Evolutionary conservation across 179 eudicot genomes (phyloP), one percentile per base, ranked within the genome.

Genomic region (Heliamphora pulchella): DNA sequence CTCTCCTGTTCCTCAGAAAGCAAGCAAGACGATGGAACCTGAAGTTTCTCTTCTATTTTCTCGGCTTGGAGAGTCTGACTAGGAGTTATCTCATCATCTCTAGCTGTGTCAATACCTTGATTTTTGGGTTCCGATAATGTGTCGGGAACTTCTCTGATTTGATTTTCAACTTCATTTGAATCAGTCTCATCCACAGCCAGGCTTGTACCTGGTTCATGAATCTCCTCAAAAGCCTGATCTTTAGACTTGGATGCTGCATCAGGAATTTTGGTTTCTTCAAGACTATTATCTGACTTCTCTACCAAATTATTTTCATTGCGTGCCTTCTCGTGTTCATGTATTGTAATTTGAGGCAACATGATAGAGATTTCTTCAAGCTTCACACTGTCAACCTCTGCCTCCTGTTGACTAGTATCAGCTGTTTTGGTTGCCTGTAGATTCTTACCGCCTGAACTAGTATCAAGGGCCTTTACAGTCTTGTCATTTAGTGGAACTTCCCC

Each of bases 1-100:
- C 44, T 55, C 46, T 70, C 83, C 41, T 50, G 63, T 15, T 81
- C 76, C 47, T 18, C 68, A 69, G 75, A 81, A 57, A 81, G 69
- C 66, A 76, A 57, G 69, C 20, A 43, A 47, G 83, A 69, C 69
- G 71, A 48, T 77, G 63, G 17, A 3, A 50, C 51, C 65, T 48
- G 65, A 61, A 69, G 77, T 17, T 70, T 70, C 71, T 77, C 82
- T 80, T 80, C 62, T 2, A 41, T 8, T 46, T 62, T 71, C 18
- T 61, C 65, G 8, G 46, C 71, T 77, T 17, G 57, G 78, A 47
- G 61, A 65, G 46, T 71, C 4, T 55, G 62, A 77, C 10, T 47
- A 62, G 77, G 79, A 65, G 48, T 2, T 31, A 48, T 81, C 75
- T 71, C 84, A 13, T 63, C 65, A 70, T n/a, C 71, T 15, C 69